These are phyloP conservation scores for Coniella lustricola DNA, from an alignment of 2,329 filamentous ascomycete species.

Conservation along the genomic window DNA sequence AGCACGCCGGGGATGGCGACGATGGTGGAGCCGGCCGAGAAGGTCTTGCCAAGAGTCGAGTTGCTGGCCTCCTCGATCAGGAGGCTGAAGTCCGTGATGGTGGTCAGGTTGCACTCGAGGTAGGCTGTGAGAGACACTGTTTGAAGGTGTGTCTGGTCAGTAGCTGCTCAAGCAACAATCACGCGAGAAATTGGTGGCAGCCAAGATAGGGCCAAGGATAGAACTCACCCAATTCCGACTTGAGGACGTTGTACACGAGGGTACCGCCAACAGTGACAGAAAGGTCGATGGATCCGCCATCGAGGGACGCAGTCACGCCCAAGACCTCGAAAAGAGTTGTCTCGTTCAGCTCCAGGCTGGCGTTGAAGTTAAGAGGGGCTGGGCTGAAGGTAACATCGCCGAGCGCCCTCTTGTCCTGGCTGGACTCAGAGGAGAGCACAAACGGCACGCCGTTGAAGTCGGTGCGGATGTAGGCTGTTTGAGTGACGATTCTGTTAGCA, in stretches of 20 bases:
- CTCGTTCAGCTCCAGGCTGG: constrained; percentile 5
- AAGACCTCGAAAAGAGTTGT: constrained; percentile 18
- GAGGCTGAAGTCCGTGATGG: constrained; percentile 29
- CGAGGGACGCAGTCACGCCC: constrained; percentile 27
- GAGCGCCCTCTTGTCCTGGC: constrained; percentile 1
- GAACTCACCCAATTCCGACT: constrained; percentile 8
- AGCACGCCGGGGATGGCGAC: constrained; percentile 35
- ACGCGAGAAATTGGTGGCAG: no score
- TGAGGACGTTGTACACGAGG: constrained; percentile 32
- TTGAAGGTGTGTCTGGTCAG: constrained; percentile 1
- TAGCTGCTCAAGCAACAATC: no score
- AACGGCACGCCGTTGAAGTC: constrained; percentile 11
- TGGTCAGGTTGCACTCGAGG: constrained; percentile 32
- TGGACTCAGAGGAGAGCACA: neutral
- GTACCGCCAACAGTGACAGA: constrained; percentile 34
- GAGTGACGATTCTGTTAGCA: neutral
- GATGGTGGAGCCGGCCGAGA: constrained; percentile 30
- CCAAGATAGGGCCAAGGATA: neutral
- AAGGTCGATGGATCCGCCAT: constrained; percentile 28
- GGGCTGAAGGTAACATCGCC: constrained; percentile 17
- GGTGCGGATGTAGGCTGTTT: constrained; percentile 10
- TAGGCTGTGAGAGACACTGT: constrained; percentile 34
- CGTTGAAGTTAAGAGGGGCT: constrained; percentile 16
- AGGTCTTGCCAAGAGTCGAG: constrained; percentile 29
- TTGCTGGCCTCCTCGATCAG: constrained; percentile 26